phyloP scores from a whole-genome alignment of 2,329 filamentous ascomycete species.

The Coniochaeta prunicola region DNA sequence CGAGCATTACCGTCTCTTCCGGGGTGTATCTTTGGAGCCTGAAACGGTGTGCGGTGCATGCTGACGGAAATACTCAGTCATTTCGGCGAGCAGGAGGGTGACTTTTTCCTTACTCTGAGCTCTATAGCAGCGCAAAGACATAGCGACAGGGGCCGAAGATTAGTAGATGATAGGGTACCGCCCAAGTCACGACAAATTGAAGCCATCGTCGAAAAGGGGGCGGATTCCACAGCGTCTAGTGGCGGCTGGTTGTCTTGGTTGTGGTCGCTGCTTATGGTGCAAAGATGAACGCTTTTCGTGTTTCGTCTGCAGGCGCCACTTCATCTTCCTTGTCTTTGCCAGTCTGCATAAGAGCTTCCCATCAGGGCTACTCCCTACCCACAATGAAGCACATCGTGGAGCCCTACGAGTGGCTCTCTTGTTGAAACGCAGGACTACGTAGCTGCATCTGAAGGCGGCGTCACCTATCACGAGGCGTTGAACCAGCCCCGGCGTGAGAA shows the following conservation, averaged over 20 bases:
- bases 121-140: slow-evolving; percentile 34
- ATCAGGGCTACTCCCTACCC: not conserved
- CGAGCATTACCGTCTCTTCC: not conserved
- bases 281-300: not conserved
- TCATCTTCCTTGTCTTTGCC: not conserved
- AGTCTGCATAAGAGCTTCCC: not conserved
- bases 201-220: not conserved
- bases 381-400: not conserved
- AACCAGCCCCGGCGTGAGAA: not conserved
- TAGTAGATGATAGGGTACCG: not conserved
- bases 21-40: not conserved
- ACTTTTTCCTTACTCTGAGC: slow-evolving; percentile 51
- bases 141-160: not conserved
- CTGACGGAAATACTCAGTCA: slow-evolving; percentile 46
- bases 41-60: not conserved
- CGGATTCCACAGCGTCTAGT: not conserved
- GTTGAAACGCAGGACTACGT: not conserved
- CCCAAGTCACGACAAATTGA: not conserved
- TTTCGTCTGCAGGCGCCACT: not conserved
- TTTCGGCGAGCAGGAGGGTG: slow-evolving; percentile 65
- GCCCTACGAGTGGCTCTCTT: not conserved
- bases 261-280: not conserved
- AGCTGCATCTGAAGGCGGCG: not conserved
- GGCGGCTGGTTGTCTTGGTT: not conserved
- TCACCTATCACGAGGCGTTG: not conserved